Percentiles rank a stretch among this genome's conserved stretches.
Evolutionary conservation across 805 yeast genomes (phyloP).

Genomic region (Saccharomycopsis microspora): DNA sequence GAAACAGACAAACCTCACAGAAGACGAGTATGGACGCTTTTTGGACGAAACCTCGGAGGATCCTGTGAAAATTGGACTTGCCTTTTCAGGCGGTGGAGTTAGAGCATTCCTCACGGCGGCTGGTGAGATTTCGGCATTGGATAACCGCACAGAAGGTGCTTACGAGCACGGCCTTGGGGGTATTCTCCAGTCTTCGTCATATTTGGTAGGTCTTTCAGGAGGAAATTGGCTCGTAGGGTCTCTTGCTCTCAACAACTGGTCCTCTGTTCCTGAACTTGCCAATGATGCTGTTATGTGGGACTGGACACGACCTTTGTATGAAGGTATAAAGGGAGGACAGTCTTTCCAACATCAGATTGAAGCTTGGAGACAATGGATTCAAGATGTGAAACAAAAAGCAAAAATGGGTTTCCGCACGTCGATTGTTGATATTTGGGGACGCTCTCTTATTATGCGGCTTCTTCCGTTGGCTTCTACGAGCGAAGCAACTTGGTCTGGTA

Average conservation of each 20-base stretch:
- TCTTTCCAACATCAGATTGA: conserved; percentile 42
- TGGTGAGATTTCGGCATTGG: conserved; percentile 71
- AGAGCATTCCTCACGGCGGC: conserved; percentile 83
- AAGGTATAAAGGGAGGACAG: conserved; percentile 39
- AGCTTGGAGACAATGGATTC: conserved; percentile 18
- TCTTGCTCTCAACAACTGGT: conserved; percentile 59
- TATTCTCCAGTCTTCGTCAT: conserved; percentile 55
- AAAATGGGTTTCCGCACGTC: conserved; percentile 57
- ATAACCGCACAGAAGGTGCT: conserved; percentile 51
- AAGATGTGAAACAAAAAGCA: conserved; percentile 38
- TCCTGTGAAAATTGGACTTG: conserved; percentile 40
- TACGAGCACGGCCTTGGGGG: conserved; percentile 59
- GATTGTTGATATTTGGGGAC: conserved; percentile 70
- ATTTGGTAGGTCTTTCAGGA: conserved; percentile 74
- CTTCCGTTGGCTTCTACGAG: conserved; percentile 32
- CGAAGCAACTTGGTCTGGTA: conserved; percentile 46
- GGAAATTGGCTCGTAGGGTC: conserved; percentile 77
- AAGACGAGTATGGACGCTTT: conserved; percentile 22
- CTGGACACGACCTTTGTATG: conserved; percentile 40
- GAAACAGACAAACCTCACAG: conserved; percentile 21
- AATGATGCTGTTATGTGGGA: conserved; percentile 25
- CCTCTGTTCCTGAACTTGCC: conserved; percentile 50
- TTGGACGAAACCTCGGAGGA: conserved; percentile 25
- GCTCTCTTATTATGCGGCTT: not conserved
- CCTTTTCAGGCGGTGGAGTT: conserved; percentile 85